These are phyloP conservation scores for Pseudoturritis turrita DNA, from an alignment of 345 rosid species.

Conservation along the genomic window DNA sequence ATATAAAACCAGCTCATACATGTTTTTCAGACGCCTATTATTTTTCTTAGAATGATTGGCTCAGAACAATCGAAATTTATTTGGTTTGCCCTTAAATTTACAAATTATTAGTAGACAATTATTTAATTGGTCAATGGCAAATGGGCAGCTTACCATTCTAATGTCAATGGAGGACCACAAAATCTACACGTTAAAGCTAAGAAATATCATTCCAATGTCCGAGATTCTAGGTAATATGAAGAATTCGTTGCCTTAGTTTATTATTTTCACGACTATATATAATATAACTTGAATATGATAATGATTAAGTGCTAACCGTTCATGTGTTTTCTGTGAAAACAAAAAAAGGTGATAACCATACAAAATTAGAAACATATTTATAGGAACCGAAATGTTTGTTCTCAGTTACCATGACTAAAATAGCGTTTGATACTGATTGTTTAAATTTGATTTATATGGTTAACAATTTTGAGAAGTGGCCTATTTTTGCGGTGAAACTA, in stretches of 20 bases:
- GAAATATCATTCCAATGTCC: constrained; percentile 7
- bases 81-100: not conserved
- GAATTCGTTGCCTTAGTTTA: not conserved
- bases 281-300: too few relatives aligned
- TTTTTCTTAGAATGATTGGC: not conserved
- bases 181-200: constrained; percentile 6
- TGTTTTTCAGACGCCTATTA: not conserved
- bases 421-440: too few relatives aligned
- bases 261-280: not conserved
- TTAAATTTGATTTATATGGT: too few relatives aligned
- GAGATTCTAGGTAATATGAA: constrained; percentile 6
- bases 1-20: too few relatives aligned
- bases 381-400: too few relatives aligned
- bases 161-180: constrained; percentile 7
- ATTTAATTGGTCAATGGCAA: not conserved
- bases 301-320: too few relatives aligned
- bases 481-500: too few relatives aligned
- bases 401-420: too few relatives aligned
- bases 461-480: too few relatives aligned
- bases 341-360: too few relatives aligned
- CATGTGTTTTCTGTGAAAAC: too few relatives aligned
- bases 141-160: not conserved
- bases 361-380: too few relatives aligned
- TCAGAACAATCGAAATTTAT: not conserved
- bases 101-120: not conserved